Base-by-base conservation (phyloP, 2,329 filamentous ascomycete genomes). In the Hymenoscyphus albidus region DNA sequence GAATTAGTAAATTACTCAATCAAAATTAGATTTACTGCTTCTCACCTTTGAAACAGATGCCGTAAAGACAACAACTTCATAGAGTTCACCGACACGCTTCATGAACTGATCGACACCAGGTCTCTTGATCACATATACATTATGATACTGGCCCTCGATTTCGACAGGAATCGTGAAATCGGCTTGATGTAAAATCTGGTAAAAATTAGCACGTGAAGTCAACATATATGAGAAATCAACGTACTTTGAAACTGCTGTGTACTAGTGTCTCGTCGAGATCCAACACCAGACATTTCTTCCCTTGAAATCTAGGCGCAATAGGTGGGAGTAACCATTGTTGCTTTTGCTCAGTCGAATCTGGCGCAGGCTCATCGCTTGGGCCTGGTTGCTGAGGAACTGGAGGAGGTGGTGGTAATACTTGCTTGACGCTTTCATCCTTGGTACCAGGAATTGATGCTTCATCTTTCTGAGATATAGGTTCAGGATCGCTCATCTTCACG, bases 101-200 rank as follows among this genome's bases (percentile, higher is more conserved):
- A 99, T 97, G 78, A 99, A 99, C 69, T 96, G 89, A 76, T 99
- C 95, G 22, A 99, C 95, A 62, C 95, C 95, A n/a, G 95, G 95
- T 73, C 95, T 88, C 81, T 99, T 99, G 77, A 99, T 99, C 70
- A 99, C 95, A 76, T 99, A 99, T 62, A 99, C 96, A 74, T 99
- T 99, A 80, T 99, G 95, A 76, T 96, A 98, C 77, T 97, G 96
- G 64, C 95, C 95, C 80, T 99, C 95, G 69, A 99, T 99, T 75
- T 99, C 95, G 38, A 99, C 95, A 0, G 95, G 95, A 75, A 99
- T 98, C 5, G 95, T 99, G 76, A 99, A 98, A 78, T 99, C 95
- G 65, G 95, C 95, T 82, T 98, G 94, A 74, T 98, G 93, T 57
- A 99, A 84, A 71, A 98, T 95, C 93, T 98, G 51, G 31, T 48